Evolutionary conservation across 2,329 filamentous ascomycete species (phyloP), one percentile per base, ranked within the genome.

Genomic region (Phialophora macrospora): DNA sequence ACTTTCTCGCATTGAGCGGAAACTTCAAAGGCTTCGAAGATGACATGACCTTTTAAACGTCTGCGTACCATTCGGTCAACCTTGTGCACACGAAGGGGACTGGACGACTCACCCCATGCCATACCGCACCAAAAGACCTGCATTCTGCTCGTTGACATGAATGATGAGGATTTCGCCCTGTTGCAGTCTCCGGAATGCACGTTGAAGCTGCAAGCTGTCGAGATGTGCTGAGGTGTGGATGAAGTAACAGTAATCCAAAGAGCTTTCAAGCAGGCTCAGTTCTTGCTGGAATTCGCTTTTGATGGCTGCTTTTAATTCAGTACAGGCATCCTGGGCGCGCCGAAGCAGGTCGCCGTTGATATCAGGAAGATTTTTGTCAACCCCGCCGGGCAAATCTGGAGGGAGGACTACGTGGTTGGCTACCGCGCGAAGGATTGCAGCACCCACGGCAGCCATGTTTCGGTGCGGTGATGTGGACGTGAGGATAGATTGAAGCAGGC

Each of bases 21-120:
- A 0, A 83, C 79, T 72, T 90, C 87, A 62, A 90, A 90, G 0
- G 80, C 80, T 73, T 90, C 88, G 55, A 89, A 84, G 63, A 86
- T 20, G 70, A 83, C 68, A 70, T 68, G 22, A 52, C 76, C 30
- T 22, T 70, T 52, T 1, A 61, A 20, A 7, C 60, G 41, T 61
- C 72, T 74, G 63, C 60, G 52, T 54, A 60, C 22, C 14, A n/a
- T 6, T 55, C 2, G 30, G 52, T n/a, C 8, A 32, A 8, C 7
- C 17, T 55, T 55, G 17, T 30, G 28, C 4, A 11, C 9, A 14
- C 20, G 3, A 17, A 51, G 48, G 22, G 32, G 24, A 38, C 30
- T 34, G 55, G n/a, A 17, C 55, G 54, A 71, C 75, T 72, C 72
- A 81, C 79, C 63, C 64, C 11, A 20, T 9, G 12, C 75, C 64